Percentiles rank a stretch among this genome's conserved stretches.
Evolutionary conservation across 2,329 filamentous ascomycete species (phyloP).

Genomic region (Didymella arachidicola): DNA sequence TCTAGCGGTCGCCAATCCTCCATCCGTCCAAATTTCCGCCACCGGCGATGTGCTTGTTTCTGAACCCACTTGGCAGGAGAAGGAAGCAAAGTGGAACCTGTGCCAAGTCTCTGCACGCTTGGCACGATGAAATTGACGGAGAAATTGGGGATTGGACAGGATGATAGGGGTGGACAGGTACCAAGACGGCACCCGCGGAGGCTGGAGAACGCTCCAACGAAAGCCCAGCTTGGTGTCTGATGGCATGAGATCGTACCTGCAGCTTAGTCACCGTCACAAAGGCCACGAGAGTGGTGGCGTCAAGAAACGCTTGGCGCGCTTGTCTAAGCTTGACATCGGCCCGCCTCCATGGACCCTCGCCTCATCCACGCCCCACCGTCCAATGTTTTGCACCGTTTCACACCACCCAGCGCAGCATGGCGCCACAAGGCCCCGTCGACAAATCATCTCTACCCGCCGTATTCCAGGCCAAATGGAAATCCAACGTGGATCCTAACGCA

Average conservation of each 20-base stretch:
- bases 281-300: neutral
- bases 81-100: constrained; percentile 14
- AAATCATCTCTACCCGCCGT: constrained; percentile 37
- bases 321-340: constrained; percentile 12
- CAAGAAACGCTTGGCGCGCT: constrained; percentile 1
- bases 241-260: neutral
- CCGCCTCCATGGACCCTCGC: constrained; percentile 6
- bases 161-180: constrained; percentile 6
- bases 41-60: constrained; percentile 22
- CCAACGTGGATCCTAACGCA: constrained; percentile 43
- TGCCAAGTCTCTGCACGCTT: constrained; percentile 10
- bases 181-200: constrained; percentile 1
- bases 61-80: constrained; percentile 22
- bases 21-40: constrained; percentile 26
- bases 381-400: constrained; percentile 16
- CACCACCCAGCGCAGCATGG: constrained; percentile 20
- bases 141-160: constrained; percentile 37
- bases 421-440: constrained; percentile 27
- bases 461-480: constrained; percentile 42
- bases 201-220: constrained; percentile 2
- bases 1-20: constrained; percentile 20
- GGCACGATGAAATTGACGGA: constrained; percentile 25
- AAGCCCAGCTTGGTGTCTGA: neutral
- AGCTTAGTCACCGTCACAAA: neutral
- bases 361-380: constrained; percentile 8